phyloP scores from a whole-genome alignment of 139 green algal genomes.

The Nannochloris sp. region DNA sequence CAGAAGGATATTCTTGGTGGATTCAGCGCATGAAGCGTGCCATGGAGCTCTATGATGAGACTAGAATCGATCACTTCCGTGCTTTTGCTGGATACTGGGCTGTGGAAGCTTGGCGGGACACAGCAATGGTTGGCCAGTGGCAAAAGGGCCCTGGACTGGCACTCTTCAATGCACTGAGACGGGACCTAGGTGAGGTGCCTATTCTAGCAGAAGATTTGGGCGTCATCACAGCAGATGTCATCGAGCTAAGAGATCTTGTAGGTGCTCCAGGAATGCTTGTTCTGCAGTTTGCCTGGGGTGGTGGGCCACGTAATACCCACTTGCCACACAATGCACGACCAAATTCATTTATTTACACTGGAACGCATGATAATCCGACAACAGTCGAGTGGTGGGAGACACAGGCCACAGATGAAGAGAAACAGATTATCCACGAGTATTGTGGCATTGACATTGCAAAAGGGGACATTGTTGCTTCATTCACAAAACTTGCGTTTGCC shows the following conservation, averaged over 20 bases:
- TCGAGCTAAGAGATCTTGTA: constrained; percentile 73
- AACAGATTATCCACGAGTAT: constrained; percentile 59
- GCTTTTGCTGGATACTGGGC: constrained; percentile 90
- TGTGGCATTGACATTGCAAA: constrained; percentile 39
- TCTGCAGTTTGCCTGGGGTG: constrained; percentile 95
- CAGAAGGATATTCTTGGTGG: constrained; percentile 84
- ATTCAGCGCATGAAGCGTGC: constrained; percentile 61
- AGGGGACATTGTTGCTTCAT: constrained; percentile 66
- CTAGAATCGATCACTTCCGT: constrained; percentile 95
- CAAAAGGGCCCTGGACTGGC: constrained; percentile 61
- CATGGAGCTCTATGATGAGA: constrained; percentile 90
- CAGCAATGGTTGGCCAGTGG: constrained; percentile 82
- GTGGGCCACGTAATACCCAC: constrained; percentile 81
- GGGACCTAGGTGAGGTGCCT: constrained; percentile 49
- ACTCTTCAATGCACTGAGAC: constrained; percentile 68
- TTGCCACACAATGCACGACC: constrained; percentile 94
- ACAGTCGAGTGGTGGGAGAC: constrained; percentile 69
- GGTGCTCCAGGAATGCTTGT: constrained; percentile 95
- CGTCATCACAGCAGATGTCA: constrained; percentile 94
- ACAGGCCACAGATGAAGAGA: constrained; percentile 39
- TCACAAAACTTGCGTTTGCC: constrained; percentile 65
- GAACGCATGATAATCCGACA: constrained; percentile 98
- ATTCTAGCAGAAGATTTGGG: constrained; percentile 95
- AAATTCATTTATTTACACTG: constrained; percentile 87
- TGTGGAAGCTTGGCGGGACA: constrained; percentile 72